These are phyloP conservation scores for Panellus pusillus DNA, from an alignment of 768 basidiomycete genomes.

Conservation along the genomic window DNA sequence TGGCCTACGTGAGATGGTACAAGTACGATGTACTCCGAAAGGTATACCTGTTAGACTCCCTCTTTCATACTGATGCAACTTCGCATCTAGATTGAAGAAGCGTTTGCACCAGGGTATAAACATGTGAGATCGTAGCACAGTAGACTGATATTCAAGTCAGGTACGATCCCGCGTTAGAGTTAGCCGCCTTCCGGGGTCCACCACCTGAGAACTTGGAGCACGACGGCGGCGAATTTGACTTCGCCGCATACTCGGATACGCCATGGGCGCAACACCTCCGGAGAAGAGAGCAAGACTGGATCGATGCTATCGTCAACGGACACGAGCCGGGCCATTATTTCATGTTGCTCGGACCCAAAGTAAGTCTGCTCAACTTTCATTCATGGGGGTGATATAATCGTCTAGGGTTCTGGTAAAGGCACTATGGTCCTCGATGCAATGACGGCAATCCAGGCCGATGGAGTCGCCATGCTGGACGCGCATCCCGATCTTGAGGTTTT, in stretches of 20 bases:
- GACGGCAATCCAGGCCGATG: slow-evolving; percentile 65
- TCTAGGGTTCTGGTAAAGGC: slow-evolving; percentile 76
- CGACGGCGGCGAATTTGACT: slow-evolving; percentile 32
- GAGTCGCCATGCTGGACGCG: slow-evolving; percentile 77
- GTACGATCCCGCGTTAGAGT: slow-evolving; percentile 81
- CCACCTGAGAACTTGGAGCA: slow-evolving; percentile 30
- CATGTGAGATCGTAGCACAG: too few species aligned
- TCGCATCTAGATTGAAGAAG: slow-evolving; percentile 63
- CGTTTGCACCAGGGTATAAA: slow-evolving; percentile 61
- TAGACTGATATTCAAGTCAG: too few species aligned
- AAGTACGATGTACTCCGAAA: slow-evolving; percentile 80
- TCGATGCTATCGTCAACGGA: slow-evolving; percentile 81
- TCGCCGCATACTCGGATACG: slow-evolving; percentile 31
- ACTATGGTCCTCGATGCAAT: slow-evolving; percentile 86
- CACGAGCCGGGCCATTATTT: slow-evolving; percentile 72
- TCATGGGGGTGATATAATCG: slow-evolving; percentile 11
- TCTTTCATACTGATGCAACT: slow-evolving; percentile 4
- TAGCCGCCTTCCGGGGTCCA: slow-evolving; percentile 51
- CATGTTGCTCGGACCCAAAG: slow-evolving; percentile 78
- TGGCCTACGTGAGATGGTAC: slow-evolving; percentile 77
- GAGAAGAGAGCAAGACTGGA: slow-evolving; percentile 69
- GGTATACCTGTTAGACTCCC: slow-evolving; percentile 39
- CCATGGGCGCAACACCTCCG: slow-evolving; percentile 63
- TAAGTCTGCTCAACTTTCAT: slow-evolving; percentile 25
- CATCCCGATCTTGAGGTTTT: slow-evolving; percentile 83